Percentiles rank a stretch among this genome's conserved stretches.
phyloP scores from a whole-genome alignment of 2,329 filamentous ascomycete species.

The Hypomyces perniciosus region DNA sequence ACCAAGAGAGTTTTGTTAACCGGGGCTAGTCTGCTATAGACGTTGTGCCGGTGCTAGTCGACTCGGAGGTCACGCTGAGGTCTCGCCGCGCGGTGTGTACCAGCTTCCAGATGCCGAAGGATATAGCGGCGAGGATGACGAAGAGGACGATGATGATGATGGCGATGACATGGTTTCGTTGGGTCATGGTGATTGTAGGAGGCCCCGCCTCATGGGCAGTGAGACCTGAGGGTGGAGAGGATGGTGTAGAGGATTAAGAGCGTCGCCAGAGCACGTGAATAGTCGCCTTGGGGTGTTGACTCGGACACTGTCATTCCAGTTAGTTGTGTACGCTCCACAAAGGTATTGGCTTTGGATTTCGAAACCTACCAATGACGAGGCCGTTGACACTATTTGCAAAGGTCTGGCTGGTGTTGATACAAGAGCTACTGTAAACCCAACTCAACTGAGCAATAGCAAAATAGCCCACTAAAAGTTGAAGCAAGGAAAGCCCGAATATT shows the following conservation, averaged over 20 bases:
- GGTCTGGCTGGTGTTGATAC: no score
- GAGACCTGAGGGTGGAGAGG: neutral
- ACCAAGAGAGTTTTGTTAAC: neutral
- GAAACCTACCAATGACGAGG: no score
- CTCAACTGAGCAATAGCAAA: no score
- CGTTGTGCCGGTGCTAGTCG: constrained; percentile 22
- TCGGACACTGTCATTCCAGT: no score
- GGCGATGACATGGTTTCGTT: constrained; percentile 62
- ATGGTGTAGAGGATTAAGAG: neutral
- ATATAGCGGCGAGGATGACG: constrained; percentile 53
- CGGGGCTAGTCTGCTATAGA: constrained; percentile 19
- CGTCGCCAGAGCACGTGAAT: neutral
- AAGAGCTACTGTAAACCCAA: no score
- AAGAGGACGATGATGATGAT: constrained; percentile 64
- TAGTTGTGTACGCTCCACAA: no score
- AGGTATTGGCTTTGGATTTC: no score
- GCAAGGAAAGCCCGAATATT: neutral
- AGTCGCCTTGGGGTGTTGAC: no score
- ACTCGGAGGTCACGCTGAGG: constrained; percentile 34
- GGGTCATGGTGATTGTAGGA: constrained; percentile 42
- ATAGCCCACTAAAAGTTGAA: no score
- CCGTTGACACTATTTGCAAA: no score
- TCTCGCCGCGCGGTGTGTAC: constrained; percentile 45
- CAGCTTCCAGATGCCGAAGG: constrained; percentile 58
- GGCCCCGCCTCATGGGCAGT: neutral